These are phyloP conservation scores for Phytophthora sansomeana DNA, from an alignment of 352 stramenopile genomes.

Conservation along the genomic window DNA sequence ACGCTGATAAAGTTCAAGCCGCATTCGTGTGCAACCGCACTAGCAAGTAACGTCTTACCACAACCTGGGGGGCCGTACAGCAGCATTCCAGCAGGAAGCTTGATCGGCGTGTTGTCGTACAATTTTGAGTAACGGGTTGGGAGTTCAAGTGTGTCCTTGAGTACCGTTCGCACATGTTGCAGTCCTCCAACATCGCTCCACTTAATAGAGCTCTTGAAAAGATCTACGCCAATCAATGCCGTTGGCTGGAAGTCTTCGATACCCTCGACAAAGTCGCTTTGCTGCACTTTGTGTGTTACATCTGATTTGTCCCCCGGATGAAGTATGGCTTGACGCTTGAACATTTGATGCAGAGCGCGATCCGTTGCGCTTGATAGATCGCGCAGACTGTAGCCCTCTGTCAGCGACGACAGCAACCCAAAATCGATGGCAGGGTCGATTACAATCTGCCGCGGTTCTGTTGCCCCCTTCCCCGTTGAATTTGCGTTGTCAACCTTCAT, in stretches of 20 bases:
- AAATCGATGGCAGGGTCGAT: conserved; percentile 74
- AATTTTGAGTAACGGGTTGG: conserved; percentile 81
- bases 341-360: conserved; percentile 69
- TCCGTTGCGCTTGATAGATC: conserved; percentile 78
- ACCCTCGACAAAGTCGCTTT: conserved; percentile 78
- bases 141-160: conserved; percentile 92
- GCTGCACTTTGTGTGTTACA: conserved; percentile 43
- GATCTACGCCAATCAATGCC: conserved; percentile 78
- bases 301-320: conserved; percentile 10
- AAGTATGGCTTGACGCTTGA: conserved; percentile 52
- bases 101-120: conserved; percentile 86
- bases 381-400: conserved; percentile 84
- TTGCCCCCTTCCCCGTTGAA: conserved; percentile 21
- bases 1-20: conserved; percentile 92
- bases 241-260: conserved; percentile 86
- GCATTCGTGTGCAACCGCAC: conserved; percentile 87
- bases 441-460: conserved; percentile 15
- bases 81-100: conserved; percentile 86
- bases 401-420: conserved; percentile 64
- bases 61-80: conserved; percentile 93
- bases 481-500: conserved; percentile 53
- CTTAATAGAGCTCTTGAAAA: conserved; percentile 88
- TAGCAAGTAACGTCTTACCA: conserved; percentile 90
- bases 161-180: conserved; percentile 74
- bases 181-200: conserved; percentile 91